A percentile compares a stretch with the other conserved stretches of the same genome.
Evolutionary conservation across 345 rosid genomes (phyloP).

Genomic region (Kernera saxatilis): DNA sequence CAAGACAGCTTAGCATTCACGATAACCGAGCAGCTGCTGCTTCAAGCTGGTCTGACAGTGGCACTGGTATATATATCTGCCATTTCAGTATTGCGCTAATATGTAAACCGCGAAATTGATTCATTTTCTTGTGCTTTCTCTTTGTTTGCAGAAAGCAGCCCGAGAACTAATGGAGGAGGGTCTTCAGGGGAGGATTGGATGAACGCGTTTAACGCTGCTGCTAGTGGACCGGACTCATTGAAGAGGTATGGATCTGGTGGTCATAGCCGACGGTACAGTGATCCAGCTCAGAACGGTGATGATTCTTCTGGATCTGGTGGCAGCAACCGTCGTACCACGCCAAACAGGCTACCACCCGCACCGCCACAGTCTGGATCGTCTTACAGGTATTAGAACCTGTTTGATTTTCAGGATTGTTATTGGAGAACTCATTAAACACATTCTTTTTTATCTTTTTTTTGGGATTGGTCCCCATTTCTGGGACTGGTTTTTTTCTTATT

Average conservation of each 20-base stretch:
- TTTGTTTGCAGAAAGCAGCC: slow-evolving; percentile 66
- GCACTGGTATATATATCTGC: slow-evolving; percentile 39
- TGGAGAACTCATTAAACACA: slow-evolving; percentile 12
- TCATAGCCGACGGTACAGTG: slow-evolving; percentile 51
- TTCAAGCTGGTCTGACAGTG: slow-evolving; percentile 64
- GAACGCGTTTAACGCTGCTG: slow-evolving; percentile 80
- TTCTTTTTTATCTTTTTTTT: background rate
- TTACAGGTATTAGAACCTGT: slow-evolving; percentile 41
- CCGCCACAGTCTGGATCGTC: slow-evolving; percentile 64
- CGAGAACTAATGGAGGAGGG: slow-evolving; percentile 52
- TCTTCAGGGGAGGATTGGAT: slow-evolving; percentile 84
- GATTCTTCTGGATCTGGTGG: slow-evolving; percentile 43
- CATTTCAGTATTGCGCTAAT: background rate
- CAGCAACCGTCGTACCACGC: slow-evolving; percentile 74
- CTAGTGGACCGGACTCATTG: slow-evolving; percentile 46
- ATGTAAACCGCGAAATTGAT: background rate
- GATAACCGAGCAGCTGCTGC: slow-evolving; percentile 86
- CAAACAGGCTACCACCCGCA: slow-evolving; percentile 72
- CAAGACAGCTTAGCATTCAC: slow-evolving; percentile 78
- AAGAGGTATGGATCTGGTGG: slow-evolving; percentile 53
- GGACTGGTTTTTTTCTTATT: slow-evolving; percentile 11
- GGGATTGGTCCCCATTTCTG: slow-evolving; percentile 27
- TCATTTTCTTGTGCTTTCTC: background rate
- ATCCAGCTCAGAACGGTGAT: slow-evolving; percentile 67
- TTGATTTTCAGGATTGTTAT: slow-evolving; percentile 1